Evolutionary conservation across 306 rosid genomes (phyloP).

Genomic region (Quercus agrifolia): DNA sequence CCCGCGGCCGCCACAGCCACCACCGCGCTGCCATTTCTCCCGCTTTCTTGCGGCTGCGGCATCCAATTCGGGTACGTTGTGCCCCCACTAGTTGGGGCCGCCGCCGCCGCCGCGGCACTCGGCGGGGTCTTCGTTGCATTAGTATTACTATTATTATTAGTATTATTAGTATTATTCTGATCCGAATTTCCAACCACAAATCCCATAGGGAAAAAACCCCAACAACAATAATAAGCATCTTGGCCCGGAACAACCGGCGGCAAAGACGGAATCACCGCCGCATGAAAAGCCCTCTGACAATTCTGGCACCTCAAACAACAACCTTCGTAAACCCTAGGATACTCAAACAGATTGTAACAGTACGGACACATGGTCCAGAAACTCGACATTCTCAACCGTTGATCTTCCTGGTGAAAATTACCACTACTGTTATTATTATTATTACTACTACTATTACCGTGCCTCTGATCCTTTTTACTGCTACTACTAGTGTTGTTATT

Average conservation of each 20-base stretch:
- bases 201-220: slow-evolving; percentile 85
- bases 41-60: slow-evolving; percentile 37
- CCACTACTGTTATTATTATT: neutral
- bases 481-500: neutral
- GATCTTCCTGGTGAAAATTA: slow-evolving; percentile 9
- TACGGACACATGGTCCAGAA: slow-evolving; percentile 99
- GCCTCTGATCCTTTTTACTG: slow-evolving; percentile 1
- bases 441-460: neutral
- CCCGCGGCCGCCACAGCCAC: neutral
- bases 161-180: too few species aligned
- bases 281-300: slow-evolving; percentile 70
- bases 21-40: slow-evolving; percentile 4
- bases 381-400: slow-evolving; percentile 36
- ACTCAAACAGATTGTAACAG: slow-evolving; percentile 73
- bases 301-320: slow-evolving; percentile 84
- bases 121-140: too few species aligned
- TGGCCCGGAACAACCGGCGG: slow-evolving; percentile 75
- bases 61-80: slow-evolving; percentile 57
- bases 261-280: slow-evolving; percentile 36
- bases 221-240: slow-evolving; percentile 79
- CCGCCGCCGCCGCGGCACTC: too few species aligned
- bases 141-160: too few species aligned
- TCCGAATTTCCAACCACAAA: slow-evolving; percentile 29
- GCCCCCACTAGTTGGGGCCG: neutral
- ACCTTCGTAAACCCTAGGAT: slow-evolving; percentile 63